phyloP scores from a whole-genome alignment of 129 eudicot species.

The Saussurea involucrata region DNA sequence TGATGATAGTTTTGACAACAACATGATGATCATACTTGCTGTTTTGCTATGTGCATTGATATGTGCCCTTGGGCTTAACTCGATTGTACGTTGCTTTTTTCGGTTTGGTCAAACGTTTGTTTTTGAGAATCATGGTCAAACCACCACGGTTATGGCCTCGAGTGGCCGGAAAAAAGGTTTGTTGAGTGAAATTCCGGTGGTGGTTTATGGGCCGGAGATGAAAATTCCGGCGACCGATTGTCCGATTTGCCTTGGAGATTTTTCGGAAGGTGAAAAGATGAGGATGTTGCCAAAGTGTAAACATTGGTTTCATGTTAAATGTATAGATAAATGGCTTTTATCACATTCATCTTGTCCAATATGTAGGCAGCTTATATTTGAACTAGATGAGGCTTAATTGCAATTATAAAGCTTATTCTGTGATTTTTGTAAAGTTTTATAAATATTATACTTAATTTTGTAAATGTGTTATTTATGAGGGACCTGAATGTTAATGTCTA shows the following conservation, averaged over 20 bases:
- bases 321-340: conserved; percentile 74
- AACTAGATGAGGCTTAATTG: conserved; percentile 33
- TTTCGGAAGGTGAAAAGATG: conserved; percentile 59
- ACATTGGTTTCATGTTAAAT: conserved; percentile 74
- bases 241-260: conserved; percentile 74
- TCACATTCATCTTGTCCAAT: conserved; percentile 73
- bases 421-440: conserved; percentile 17
- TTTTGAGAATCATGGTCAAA: conserved; percentile 15
- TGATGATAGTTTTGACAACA: conserved; percentile 54
- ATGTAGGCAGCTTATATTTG: conserved; percentile 53
- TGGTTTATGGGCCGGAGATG: conserved; percentile 39
- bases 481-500: background rate
- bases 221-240: conserved; percentile 57
- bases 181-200: conserved; percentile 58
- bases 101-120: conserved; percentile 34
- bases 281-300: conserved; percentile 64
- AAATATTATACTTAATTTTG: background rate
- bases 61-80: conserved; percentile 69
- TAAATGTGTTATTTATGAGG: conserved; percentile 9
- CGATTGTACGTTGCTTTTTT: conserved; percentile 55
- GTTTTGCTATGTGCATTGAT: conserved; percentile 69
- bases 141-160: conserved; percentile 11
- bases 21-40: conserved; percentile 76
- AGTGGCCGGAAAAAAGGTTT: conserved; percentile 38
- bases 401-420: background rate